Evolutionary conservation across 1,284 basidiomycete genomes (phyloP), one percentile per base, ranked within the genome.

Genomic region (Thelephora terrestris): DNA sequence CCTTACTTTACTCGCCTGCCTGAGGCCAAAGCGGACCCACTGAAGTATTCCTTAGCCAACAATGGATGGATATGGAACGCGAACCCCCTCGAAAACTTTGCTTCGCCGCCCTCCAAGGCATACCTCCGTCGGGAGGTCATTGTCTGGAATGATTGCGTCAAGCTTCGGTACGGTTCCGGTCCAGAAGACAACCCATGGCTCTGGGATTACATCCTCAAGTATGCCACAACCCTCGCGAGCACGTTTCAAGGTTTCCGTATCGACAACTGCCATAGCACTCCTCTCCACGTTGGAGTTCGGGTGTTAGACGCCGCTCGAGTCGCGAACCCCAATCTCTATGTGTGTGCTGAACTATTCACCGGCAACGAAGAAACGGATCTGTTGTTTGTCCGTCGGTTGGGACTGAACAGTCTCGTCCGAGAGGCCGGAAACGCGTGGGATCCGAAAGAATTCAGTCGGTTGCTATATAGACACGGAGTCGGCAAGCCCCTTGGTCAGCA

Each of bases 21-120:
- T 7, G 71, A 68, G 20, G 76, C 77, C 1, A 66, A 78, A 45
- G 74, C 78, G 43, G 81, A 92, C 50, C 79, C 85, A 2, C 62
- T 74, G 18, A 71, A 78, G 7, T 87, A 93, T 58, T 84, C 88
- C 0, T 69, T 97, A 25, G 95, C 95, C 5, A 97, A 98, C 68
- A 99, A 99, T 60, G 95, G 95, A 6, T 99, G 95, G 95, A 95
- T 99, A 58, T 99, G 95, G 95, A 75, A 87, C 51, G 94, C 95
- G 2, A 85, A 99, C 64, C 95, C 95, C 0, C 75, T 99, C 18
- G 76, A 83, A 55, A 96, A 98, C 70, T 99, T 99, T 68, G 95
- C 94, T 7, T 78, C 91, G n/a, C 79, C 80, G 44, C 86, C 89
- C 1, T 98, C 94, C n/a, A 95, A 95, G 63, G 88, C 93, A 1